Percentiles rank a stretch among this genome's conserved stretches.
phyloP scores from a whole-genome alignment of 352 stramenopile genomes.

The Phytophthora sp. region DNA sequence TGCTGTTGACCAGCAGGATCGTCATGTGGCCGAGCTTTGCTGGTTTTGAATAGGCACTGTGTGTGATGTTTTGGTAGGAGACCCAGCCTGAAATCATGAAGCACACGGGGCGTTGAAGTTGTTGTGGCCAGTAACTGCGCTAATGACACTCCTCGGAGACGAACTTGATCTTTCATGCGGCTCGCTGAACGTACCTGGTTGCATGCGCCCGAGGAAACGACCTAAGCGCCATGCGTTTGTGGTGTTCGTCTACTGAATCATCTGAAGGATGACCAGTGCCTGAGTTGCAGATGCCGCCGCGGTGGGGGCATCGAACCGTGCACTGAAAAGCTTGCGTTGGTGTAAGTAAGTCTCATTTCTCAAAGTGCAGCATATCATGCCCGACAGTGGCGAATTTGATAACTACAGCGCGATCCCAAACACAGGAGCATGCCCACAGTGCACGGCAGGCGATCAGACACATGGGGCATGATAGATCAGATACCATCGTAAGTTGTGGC shows the following conservation, averaged over 20 bases:
- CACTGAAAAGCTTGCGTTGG: not conserved
- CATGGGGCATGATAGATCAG: not conserved
- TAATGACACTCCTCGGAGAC: too few species aligned
- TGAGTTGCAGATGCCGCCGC: not conserved
- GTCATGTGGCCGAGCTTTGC: constrained; percentile 7
- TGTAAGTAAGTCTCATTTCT: not conserved
- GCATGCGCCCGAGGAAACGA: not conserved
- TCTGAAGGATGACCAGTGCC: not conserved
- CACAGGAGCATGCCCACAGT: too few species aligned
- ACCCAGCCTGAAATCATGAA: constrained; percentile 13
- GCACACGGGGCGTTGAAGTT: constrained; percentile 8
- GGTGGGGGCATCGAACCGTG: not conserved
- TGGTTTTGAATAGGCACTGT: constrained; percentile 3
- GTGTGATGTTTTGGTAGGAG: constrained; percentile 4
- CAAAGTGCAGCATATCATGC: not conserved
- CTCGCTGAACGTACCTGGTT: not conserved
- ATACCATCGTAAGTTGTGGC: not conserved
- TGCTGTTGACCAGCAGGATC: constrained; percentile 14
- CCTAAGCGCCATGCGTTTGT: not conserved
- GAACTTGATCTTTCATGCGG: constrained; percentile 1
- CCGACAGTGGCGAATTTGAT: too few species aligned
- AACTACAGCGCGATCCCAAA: too few species aligned
- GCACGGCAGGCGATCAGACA: not conserved
- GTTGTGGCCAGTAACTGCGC: not conserved
- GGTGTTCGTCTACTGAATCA: not conserved